These are phyloP conservation scores for Myxozyma melibiosi DNA, from an alignment of 805 yeast species.

Conservation along the genomic window DNA sequence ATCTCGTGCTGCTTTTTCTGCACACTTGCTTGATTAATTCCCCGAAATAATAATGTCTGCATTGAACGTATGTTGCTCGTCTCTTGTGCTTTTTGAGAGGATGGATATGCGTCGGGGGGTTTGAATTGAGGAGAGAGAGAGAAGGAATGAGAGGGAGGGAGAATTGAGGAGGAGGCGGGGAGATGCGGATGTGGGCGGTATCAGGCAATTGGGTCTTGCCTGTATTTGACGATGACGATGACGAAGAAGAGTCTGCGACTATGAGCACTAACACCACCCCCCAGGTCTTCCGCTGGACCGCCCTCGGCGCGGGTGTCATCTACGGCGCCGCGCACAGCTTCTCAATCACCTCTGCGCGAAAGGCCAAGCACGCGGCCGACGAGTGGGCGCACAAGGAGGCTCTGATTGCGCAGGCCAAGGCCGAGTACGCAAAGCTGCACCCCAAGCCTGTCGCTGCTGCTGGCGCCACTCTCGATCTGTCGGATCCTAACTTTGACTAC, in stretches of 20 bases:
- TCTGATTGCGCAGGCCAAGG: slow-evolving; percentile 85
- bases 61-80: slow-evolving; percentile 7
- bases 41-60: slow-evolving; percentile 4
- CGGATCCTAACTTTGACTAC: slow-evolving; percentile 88
- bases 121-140: background rate
- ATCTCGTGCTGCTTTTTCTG: background rate
- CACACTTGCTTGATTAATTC: background rate
- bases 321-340: slow-evolving; percentile 88
- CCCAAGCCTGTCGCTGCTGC: slow-evolving; percentile 46
- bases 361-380: slow-evolving; percentile 57
- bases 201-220: background rate
- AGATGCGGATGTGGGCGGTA: too few species aligned
- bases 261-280: background rate
- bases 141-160: background rate
- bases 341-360: slow-evolving; percentile 62
- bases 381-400: slow-evolving; percentile 67
- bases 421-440: slow-evolving; percentile 73
- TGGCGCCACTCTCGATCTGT: slow-evolving; percentile 57
- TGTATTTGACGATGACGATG: background rate
- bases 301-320: slow-evolving; percentile 82
- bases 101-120: too few species aligned
- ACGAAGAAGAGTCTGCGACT: background rate
- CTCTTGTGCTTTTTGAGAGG: background rate
- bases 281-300: slow-evolving; percentile 88
- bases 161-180: too few species aligned